Base-by-base conservation (phyloP, 768 basidiomycete genomes). In the Lactifluus hygrophoroides region DNA sequence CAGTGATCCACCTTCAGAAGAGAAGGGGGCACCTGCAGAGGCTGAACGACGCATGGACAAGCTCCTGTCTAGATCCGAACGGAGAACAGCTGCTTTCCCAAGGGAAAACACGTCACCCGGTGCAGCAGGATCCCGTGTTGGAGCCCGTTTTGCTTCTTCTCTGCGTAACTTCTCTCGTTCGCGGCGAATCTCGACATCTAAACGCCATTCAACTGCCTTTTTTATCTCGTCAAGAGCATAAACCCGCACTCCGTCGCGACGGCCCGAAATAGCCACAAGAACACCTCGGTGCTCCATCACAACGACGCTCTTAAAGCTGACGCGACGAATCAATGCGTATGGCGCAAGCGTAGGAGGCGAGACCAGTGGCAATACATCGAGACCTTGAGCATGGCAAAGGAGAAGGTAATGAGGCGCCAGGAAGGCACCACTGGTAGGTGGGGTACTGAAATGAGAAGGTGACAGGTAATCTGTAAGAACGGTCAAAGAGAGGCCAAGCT, bases 261-360 rank as follows among this genome's bases (percentile, higher is more conserved):
- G 76, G 9, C 90, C 90, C 16, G 91, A 91, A 61, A 93, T 90
- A 13, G 90, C 90, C 9, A 93, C 90, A n/a, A 93, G 73, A 0
- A 93, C 89, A 7, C 90, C 90, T 30, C 90, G 85, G 66, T 92
- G 88, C 65, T 93, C 90, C 90, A 93, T 93, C 14, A 93, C 86
- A 0, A 93, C 87, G n/a, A 93, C 85, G 56, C 80, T 83, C 67
- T 90, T 92, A 71, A 93, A 93, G 35, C 80, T 78, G 51, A 90
- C 88, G 54, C 89, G 79, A 21, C 90, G 82, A 23, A 93, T 84
- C 27, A 93, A 77, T 10, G 90, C 84, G 69, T 90, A 92, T 14
- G 91, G 88, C 63, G 85, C 84, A 7, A 78, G 77, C 14, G 82
- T 77, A 2, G 89, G 90, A 0, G 90, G 89, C 0, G 85, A 84